Evolutionary conservation across 148 eudicot species (phyloP), one percentile per base, ranked within the genome.

Genomic region (Gaultheria prostrata): DNA sequence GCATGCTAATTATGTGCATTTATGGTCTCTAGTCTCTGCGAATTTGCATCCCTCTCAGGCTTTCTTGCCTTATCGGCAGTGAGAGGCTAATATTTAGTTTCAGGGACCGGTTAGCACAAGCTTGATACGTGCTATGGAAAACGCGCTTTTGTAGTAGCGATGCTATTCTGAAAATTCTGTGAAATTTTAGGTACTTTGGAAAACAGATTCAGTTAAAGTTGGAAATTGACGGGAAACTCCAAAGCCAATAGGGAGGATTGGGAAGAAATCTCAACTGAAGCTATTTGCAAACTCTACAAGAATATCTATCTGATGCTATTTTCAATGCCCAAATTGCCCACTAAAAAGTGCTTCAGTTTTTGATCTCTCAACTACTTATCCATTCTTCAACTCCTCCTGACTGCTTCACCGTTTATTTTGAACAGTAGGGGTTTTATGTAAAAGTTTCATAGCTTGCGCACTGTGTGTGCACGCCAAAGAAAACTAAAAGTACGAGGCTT

Each of bases 1-100:
- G 50, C 77, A 73, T 39, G 77, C 26, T 73, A 73, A 39, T 73
- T 39, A 73, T 21, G 48, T 73, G 48, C 33, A 24, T 72, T 73
- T 21, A 73, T 59, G 21, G 26, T 84, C 53, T 32, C 76, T 59
- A 56, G 8, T 77, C 51, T 18, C 8, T 9, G 8, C 30, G 46
- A 15, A 79, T 79, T 35, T 21, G 17, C 20, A 79, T 79, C 43
- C 2, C 53, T 80, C 24, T 26, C 13, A 80, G 17, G 74, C 28
- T 80, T 63, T 30, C 35, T 80, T 33, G 50, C 35, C 1, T 43
- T 57, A 20, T 9, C 10, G 81, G 81, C 28, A 79, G 69, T 56
- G 49, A 35, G 33, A 33, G 32, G 49, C 48, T 21, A 79, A 79
- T 56, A 9, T 79, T 26, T 56, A 21, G 50, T 56, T 56, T 33